Evolutionary conservation across 2,329 filamentous ascomycete species (phyloP).

Genomic region (Blastomyces silverae): DNA sequence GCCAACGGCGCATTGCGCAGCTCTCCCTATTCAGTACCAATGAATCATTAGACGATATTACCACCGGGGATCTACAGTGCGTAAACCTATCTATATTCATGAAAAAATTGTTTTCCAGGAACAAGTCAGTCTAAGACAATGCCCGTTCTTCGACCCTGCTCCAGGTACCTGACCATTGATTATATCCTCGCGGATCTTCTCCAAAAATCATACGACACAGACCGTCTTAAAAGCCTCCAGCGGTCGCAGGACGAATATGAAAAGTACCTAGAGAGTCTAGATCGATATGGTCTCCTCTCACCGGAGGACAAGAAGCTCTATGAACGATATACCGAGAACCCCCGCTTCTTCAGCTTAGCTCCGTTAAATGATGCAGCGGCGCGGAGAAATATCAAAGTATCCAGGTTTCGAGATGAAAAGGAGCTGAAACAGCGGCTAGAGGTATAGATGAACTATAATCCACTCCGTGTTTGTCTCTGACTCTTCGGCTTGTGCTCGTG

Average conservation of each 20-base stretch:
- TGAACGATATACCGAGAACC: conserved; percentile 65
- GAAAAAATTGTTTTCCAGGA: too few species aligned
- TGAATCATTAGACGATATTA: conserved; percentile 78
- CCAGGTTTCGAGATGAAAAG: conserved; percentile 77
- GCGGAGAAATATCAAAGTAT: conserved; percentile 76
- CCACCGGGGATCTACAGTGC: conserved; percentile 75
- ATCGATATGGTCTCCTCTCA: conserved; percentile 68
- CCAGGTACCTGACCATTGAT: conserved; percentile 66
- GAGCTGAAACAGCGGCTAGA: conserved; percentile 76
- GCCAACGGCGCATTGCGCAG: conserved; percentile 59
- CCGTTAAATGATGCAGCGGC: conserved; percentile 59
- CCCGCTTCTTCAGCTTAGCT: conserved; percentile 65
- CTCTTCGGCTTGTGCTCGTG: neutral
- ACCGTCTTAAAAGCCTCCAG: conserved; percentile 58
- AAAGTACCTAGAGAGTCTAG: conserved; percentile 65
- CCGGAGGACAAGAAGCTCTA: conserved; percentile 61
- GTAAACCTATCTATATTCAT: conserved; percentile 17
- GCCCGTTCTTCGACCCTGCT: neutral
- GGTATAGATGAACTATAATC: conserved; percentile 28
- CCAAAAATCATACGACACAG: conserved; percentile 56
- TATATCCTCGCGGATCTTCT: conserved; percentile 74
- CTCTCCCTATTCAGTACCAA: conserved; percentile 85
- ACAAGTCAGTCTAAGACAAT: conserved; percentile 22
- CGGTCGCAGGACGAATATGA: conserved; percentile 67
- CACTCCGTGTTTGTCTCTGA: neutral